Percentiles rank a stretch among this genome's conserved stretches.
These are phyloP conservation scores for Aleurites moluccanus DNA, from an alignment of 441 rosid species.

Conservation along the genomic window DNA sequence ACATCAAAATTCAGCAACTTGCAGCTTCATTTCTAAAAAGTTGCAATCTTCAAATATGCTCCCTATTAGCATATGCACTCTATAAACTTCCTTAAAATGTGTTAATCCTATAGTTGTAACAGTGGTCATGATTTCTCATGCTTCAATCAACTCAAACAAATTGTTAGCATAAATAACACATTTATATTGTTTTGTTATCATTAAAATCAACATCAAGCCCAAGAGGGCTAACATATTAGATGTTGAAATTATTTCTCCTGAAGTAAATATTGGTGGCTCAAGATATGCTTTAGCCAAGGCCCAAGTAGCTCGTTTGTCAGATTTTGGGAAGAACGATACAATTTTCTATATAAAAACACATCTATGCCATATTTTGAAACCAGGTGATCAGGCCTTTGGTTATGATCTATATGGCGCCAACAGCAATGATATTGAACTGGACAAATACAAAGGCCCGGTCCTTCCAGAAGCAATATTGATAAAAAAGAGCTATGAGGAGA, in stretches of 20 bases:
- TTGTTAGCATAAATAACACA: no score
- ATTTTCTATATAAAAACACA: constrained; percentile 59
- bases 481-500: constrained; percentile 73
- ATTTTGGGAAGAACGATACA: constrained; percentile 50
- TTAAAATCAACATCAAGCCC: no score
- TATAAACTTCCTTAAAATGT: no score
- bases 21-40: no score
- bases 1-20: no score
- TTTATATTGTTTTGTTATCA: no score
- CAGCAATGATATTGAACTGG: constrained; percentile 63
- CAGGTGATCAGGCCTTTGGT: constrained; percentile 70
- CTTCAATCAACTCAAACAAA: no score
- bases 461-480: constrained; percentile 65
- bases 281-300: constrained; percentile 56
- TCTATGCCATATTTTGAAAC: constrained; percentile 60
- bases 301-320: constrained; percentile 60
- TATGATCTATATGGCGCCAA: constrained; percentile 60
- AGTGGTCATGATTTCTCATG: no score
- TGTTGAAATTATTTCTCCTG: constrained; percentile 43
- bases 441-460: constrained; percentile 46
- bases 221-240: no score
- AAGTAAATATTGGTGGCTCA: constrained; percentile 51
- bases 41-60: no score
- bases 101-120: no score
- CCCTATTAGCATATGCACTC: no score